Percentiles rank a stretch among this genome's conserved stretches.
These are phyloP conservation scores for Phytopythium chamaehyphon DNA, from an alignment of 352 stramenopile genomes.

Conservation along the genomic window DNA sequence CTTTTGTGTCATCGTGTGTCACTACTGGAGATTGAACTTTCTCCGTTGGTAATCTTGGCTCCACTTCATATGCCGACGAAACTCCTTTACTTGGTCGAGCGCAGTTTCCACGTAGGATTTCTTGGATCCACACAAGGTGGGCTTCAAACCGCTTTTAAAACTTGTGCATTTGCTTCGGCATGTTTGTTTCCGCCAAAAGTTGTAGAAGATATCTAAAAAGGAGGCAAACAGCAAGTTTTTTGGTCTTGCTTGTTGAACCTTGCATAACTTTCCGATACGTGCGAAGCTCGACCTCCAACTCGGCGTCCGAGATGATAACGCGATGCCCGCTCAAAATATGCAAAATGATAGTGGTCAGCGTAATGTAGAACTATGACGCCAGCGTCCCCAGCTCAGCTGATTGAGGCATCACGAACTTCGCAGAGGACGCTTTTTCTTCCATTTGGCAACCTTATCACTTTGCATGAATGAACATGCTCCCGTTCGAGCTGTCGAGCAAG, in stretches of 20 bases:
- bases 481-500: conserved; percentile 50
- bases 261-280: conserved; percentile 56
- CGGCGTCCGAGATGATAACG: conserved; percentile 40
- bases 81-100: conserved; percentile 42
- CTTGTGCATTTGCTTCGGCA: conserved; percentile 19
- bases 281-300: conserved; percentile 54
- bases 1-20: conserved; percentile 28
- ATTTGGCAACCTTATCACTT: conserved; percentile 49
- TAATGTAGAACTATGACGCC: conserved; percentile 39
- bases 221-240: conserved; percentile 60
- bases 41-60: conserved; percentile 58
- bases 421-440: conserved; percentile 45
- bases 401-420: conserved; percentile 38
- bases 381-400: conserved; percentile 51
- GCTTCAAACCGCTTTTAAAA: conserved; percentile 36
- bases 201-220: conserved; percentile 60
- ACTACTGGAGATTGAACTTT: conserved; percentile 58
- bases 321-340: conserved; percentile 56
- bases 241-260: conserved; percentile 51
- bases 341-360: conserved; percentile 55
- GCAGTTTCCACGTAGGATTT: conserved; percentile 30
- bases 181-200: conserved; percentile 31
- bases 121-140: conserved; percentile 38
- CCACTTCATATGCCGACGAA: conserved; percentile 59
- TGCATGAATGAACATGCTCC: conserved; percentile 42